A percentile compares a stretch with the other conserved stretches of the same genome.
These are phyloP conservation scores for Orbilia oligospora DNA, from an alignment of 2,329 filamentous ascomycete species.

Conservation along the genomic window DNA sequence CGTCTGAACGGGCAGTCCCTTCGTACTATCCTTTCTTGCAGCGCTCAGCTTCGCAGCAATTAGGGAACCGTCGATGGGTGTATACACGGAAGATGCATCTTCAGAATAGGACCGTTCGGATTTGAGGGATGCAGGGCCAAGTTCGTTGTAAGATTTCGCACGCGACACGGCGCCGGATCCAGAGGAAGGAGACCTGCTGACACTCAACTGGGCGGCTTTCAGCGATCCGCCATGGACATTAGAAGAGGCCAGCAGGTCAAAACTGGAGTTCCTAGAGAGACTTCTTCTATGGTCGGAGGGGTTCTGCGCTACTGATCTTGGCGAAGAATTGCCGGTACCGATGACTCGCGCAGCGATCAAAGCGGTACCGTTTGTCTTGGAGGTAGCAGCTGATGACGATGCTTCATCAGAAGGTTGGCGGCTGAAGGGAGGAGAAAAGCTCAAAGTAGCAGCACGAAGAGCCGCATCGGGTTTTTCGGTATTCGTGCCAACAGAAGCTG, in stretches of 20 bases:
- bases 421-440: slow-evolving; percentile 52
- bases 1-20: not conserved
- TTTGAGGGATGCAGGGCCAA: slow-evolving; percentile 9
- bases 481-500: not conserved
- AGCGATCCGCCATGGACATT: slow-evolving; percentile 42
- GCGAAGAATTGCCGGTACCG: slow-evolving; percentile 53
- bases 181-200: slow-evolving; percentile 45
- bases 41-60: slow-evolving; percentile 52
- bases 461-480: slow-evolving; percentile 54
- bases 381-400: slow-evolving; percentile 35
- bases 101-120: slow-evolving; percentile 41
- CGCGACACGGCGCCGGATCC: slow-evolving; percentile 45
- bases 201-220: slow-evolving; percentile 51
- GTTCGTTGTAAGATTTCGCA: slow-evolving; percentile 40
- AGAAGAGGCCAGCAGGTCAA: slow-evolving; percentile 43
- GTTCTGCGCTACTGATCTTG: slow-evolving; percentile 33
- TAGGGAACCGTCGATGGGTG: slow-evolving; percentile 35
- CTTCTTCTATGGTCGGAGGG: slow-evolving; percentile 34
- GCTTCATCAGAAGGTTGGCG: slow-evolving; percentile 36
- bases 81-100: slow-evolving; percentile 34
- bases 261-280: slow-evolving; percentile 53
- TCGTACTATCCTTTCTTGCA: slow-evolving; percentile 20
- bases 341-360: slow-evolving; percentile 58
- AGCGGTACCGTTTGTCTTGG: slow-evolving; percentile 50
- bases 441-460: slow-evolving; percentile 52